Evolutionary conservation across 2,329 filamentous ascomycete genomes (phyloP).

Genomic region (Colletotrichum sp.): DNA sequence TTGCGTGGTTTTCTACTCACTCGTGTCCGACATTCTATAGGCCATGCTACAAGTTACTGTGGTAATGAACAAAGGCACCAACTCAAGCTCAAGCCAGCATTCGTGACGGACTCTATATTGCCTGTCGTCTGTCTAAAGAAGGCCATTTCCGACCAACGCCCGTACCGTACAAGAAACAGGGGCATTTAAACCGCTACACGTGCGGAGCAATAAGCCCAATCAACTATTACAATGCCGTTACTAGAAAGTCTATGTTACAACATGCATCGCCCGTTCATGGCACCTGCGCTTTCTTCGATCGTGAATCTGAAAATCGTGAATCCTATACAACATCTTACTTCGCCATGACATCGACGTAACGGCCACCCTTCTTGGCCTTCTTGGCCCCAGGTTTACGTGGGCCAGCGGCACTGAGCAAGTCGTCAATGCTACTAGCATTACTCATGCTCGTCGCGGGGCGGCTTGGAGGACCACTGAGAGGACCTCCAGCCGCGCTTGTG

Average conservation of each 20-base stretch:
- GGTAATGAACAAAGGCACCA: neutral
- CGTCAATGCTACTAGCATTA: constrained; percentile 93
- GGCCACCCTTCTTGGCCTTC: constrained; percentile 79
- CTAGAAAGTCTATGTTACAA: constrained; percentile 11
- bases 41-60: neutral
- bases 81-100: neutral
- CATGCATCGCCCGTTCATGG: neutral
- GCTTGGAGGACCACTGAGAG: constrained; percentile 60
- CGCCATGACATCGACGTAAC: constrained; percentile 97
- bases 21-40: neutral
- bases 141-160: neutral
- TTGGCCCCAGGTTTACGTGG: constrained; percentile 69
- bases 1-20: neutral
- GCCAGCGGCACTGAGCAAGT: constrained; percentile 78
- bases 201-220: neutral
- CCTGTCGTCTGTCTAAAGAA: neutral
- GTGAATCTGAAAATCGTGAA: neutral
- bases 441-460: constrained; percentile 83
- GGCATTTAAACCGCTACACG: neutral
- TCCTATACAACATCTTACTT: constrained; percentile 44
- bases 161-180: neutral
- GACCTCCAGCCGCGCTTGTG: constrained; percentile 42
- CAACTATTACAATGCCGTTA: constrained; percentile 7
- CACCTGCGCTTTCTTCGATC: neutral
- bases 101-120: neutral